Conservation (phyloP, 371 early-diverging fungal species). For the Mortierella sp. region DNA sequence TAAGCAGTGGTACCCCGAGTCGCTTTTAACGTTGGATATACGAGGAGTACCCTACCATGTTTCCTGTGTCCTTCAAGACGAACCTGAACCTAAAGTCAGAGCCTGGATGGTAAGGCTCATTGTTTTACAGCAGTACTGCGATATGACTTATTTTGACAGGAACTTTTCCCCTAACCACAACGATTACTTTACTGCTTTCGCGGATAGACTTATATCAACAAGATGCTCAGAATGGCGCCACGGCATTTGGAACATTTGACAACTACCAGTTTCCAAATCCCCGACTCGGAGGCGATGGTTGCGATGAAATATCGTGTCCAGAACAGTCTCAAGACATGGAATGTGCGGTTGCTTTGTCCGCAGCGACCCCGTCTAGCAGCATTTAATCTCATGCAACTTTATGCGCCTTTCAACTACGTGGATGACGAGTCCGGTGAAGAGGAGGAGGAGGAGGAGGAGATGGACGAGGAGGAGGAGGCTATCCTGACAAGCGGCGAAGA, state of each 20-base stretch:
- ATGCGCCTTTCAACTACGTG: slow-evolving; percentile 23
- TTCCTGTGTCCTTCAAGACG: slow-evolving; percentile 29
- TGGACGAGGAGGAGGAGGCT: background rate
- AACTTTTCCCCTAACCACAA: background rate
- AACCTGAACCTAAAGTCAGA: slow-evolving; percentile 10
- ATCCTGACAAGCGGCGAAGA: slow-evolving; percentile 8
- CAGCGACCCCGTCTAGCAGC: slow-evolving; percentile 22
- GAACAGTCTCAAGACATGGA: slow-evolving; percentile 28
- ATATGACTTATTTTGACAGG: background rate
- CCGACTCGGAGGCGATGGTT: slow-evolving; percentile 10
- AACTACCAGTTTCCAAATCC: slow-evolving; percentile 25
- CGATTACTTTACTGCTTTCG: background rate
- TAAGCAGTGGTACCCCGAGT: slow-evolving; percentile 34
- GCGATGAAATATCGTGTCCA: slow-evolving; percentile 18
- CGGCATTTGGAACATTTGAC: slow-evolving; percentile 22
- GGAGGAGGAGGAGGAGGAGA: slow-evolving; percentile 2
- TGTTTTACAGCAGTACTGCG: background rate
- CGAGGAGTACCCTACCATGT: slow-evolving; percentile 38
- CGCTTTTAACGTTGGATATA: slow-evolving; percentile 24
- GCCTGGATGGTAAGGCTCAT: slow-evolving; percentile 32
- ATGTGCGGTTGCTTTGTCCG: slow-evolving; percentile 28
- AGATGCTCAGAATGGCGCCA: slow-evolving; percentile 22
- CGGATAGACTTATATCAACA: slow-evolving; percentile 22
- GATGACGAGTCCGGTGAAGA: slow-evolving; percentile 24
- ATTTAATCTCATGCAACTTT: slow-evolving; percentile 17